These are phyloP conservation scores for Tilletia setariae DNA, from an alignment of 1,284 basidiomycete genomes.

Conservation along the genomic window DNA sequence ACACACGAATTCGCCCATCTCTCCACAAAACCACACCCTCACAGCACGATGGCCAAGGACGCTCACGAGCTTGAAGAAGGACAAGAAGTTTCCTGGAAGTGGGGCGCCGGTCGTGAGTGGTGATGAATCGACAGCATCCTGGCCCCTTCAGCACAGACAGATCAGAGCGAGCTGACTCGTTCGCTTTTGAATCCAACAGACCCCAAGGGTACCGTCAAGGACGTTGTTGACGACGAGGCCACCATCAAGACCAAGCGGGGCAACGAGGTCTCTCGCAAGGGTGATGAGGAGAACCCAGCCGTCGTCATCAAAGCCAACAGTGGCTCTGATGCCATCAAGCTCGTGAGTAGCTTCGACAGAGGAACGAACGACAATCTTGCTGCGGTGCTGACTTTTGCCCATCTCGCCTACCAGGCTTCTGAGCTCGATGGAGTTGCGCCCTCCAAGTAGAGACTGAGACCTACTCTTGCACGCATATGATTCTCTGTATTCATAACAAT, in stretches of 20 bases:
- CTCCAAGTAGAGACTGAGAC: constrained; percentile 13
- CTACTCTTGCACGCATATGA: too few relatives aligned
- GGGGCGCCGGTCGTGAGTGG: constrained; percentile 29
- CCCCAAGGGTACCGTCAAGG: constrained; percentile 38
- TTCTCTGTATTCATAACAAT: too few relatives aligned
- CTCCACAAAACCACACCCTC: background rate
- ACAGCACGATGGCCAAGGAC: constrained; percentile 17
- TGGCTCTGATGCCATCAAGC: constrained; percentile 39
- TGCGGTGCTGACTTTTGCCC: background rate
- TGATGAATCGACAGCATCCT: background rate
- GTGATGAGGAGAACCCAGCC: constrained; percentile 32
- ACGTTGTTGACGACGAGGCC: constrained; percentile 36
- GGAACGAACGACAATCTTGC: background rate
- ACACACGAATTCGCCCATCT: too few relatives aligned
- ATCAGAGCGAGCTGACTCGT: background rate
- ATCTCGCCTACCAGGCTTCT: constrained; percentile 23
- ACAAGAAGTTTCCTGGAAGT: constrained; percentile 35
- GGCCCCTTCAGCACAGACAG: too few relatives aligned
- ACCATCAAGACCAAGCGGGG: constrained; percentile 38
- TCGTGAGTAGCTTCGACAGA: constrained; percentile 25
- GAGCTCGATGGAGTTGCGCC: constrained; percentile 40
- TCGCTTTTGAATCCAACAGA: background rate
- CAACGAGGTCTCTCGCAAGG: constrained; percentile 33
- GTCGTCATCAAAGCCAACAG: constrained; percentile 32
- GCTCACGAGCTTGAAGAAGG: constrained; percentile 30